Conservation (phyloP, 345 rosid genomes). For the Clarkia xantiana region DNA sequence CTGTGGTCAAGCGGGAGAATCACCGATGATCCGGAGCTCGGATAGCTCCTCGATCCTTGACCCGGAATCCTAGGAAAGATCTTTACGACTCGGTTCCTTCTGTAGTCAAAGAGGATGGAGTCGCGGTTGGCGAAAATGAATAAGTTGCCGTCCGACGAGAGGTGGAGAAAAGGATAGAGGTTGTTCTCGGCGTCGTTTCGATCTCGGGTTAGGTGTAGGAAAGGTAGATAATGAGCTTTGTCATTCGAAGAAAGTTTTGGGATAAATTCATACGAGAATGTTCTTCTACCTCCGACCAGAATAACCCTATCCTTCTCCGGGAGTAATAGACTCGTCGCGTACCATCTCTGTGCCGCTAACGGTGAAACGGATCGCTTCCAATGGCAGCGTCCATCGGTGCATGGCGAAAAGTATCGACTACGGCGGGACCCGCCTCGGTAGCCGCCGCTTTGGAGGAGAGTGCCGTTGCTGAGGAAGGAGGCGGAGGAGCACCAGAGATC, state of each 20-base stretch:
- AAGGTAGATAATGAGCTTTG: slow-evolving; percentile 24
- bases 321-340: slow-evolving; percentile 21
- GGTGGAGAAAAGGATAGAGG: slow-evolving; percentile 50
- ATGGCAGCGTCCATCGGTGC: slow-evolving; percentile 10
- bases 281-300: slow-evolving; percentile 26
- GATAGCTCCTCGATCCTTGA: slow-evolving; percentile 40
- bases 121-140: slow-evolving; percentile 38
- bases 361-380: slow-evolving; percentile 17
- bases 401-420: slow-evolving; percentile 18
- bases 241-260: slow-evolving; percentile 13
- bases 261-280: slow-evolving; percentile 21
- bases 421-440: slow-evolving; percentile 12
- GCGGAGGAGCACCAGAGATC: slow-evolving; percentile 35
- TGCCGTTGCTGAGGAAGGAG: slow-evolving; percentile 24
- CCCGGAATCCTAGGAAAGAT: slow-evolving; percentile 35
- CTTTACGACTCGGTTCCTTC: slow-evolving; percentile 17
- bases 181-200: slow-evolving; percentile 24
- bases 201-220: slow-evolving; percentile 21
- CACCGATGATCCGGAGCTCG: slow-evolving; percentile 38
- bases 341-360: slow-evolving; percentile 19
- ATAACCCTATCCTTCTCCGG: slow-evolving; percentile 24
- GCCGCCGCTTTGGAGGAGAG: slow-evolving; percentile 32
- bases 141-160: slow-evolving; percentile 36
- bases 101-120: slow-evolving; percentile 28
- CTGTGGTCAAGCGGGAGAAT: slow-evolving; percentile 24